Conservation (phyloP, 371 early-diverging fungal species). For the Spraguea lophii region DNA sequence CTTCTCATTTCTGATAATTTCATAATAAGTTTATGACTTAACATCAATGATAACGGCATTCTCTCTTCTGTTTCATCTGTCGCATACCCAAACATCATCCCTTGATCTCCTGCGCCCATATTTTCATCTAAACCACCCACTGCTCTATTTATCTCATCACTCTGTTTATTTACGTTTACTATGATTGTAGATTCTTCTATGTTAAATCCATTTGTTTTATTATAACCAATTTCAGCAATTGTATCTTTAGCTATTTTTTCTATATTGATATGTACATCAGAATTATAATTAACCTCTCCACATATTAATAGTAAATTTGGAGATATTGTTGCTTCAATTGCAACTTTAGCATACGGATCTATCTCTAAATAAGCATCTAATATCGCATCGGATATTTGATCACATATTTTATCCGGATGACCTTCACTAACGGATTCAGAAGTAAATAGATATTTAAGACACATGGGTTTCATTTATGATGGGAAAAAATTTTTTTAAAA, state of each 20-base stretch:
- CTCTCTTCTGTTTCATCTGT: conserved; percentile 93
- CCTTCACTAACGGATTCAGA: conserved; percentile 97
- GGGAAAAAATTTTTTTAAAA: too few relatives aligned
- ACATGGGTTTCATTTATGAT: background rate
- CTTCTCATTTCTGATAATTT: conserved; percentile 77
- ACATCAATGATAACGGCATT: conserved; percentile 81
- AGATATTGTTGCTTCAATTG: conserved; percentile 93
- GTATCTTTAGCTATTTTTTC: conserved; percentile 85
- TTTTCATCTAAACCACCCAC: conserved; percentile 64
- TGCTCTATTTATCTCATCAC: conserved; percentile 86
- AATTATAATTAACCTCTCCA: conserved; percentile 96
- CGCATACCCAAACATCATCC: conserved; percentile 83
- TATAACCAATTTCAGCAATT: conserved; percentile 90
- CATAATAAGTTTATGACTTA: conserved; percentile 83
- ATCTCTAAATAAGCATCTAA: conserved; percentile 71
- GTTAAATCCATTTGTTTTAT: conserved; percentile 61
- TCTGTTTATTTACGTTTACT: conserved; percentile 92
- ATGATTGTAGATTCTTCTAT: conserved; percentile 94
- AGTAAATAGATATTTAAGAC: conserved; percentile 70
- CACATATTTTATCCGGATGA: conserved; percentile 98
- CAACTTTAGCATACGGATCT: conserved; percentile 87
- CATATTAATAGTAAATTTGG: conserved; percentile 96
- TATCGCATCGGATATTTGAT: conserved; percentile 89
- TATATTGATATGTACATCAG: conserved; percentile 78
- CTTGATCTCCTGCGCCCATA: conserved; percentile 85